Percentiles rank a stretch among this genome's conserved stretches.
Conservation (phyloP, 1,284 basidiomycete species). For the Cutaneotrichosporon sp. region DNA sequence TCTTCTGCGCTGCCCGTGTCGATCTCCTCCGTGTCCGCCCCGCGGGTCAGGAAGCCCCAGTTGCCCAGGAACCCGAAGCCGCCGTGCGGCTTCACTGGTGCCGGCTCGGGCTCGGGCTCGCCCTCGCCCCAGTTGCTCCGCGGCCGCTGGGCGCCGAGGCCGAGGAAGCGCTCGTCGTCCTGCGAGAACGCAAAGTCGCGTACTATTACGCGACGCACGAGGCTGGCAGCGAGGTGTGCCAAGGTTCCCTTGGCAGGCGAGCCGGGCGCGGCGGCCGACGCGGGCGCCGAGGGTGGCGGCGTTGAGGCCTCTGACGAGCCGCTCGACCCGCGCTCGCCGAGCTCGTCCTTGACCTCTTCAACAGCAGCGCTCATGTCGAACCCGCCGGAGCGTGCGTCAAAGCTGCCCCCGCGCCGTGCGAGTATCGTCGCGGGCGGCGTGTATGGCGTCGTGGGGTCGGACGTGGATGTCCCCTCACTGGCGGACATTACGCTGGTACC, state of each 20-base stretch:
- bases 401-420: background rate
- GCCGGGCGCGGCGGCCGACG: background rate
- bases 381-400: background rate
- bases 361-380: background rate
- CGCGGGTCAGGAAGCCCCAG: slow-evolving; percentile 25
- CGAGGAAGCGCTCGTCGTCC: slow-evolving; percentile 40
- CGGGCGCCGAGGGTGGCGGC: background rate
- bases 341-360: slow-evolving; percentile 7
- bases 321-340: background rate
- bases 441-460: slow-evolving; percentile 1
- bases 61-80: slow-evolving; percentile 26
- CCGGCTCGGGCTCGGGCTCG: slow-evolving; percentile 21
- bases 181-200: slow-evolving; percentile 44
- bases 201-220: slow-evolving; percentile 32
- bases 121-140: slow-evolving; percentile 25
- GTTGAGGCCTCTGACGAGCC: background rate
- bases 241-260: background rate
- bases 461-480: background rate
- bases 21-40: slow-evolving; percentile 9
- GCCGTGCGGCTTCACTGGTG: slow-evolving; percentile 21
- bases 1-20: slow-evolving; percentile 22
- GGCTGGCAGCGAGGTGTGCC: slow-evolving; percentile 1
- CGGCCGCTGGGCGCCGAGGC: slow-evolving; percentile 24
- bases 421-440: background rate
- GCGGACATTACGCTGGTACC: slow-evolving; percentile 10